Evolutionary conservation across 2,329 filamentous ascomycete genomes (phyloP).

Genomic region (Cercospora sojina): DNA sequence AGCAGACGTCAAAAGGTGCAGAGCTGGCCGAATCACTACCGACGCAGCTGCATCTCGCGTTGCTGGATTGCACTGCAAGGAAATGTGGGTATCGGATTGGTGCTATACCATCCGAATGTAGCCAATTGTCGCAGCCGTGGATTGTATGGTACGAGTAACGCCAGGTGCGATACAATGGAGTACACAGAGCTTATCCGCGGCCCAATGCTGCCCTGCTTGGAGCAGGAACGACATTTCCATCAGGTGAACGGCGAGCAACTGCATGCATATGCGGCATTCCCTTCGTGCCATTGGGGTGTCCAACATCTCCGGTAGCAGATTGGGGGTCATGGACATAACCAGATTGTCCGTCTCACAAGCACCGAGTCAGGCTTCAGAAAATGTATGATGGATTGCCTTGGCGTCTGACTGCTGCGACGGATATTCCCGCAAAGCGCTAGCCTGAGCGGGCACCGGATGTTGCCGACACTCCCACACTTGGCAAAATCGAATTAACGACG

Average conservation of each 20-base stretch:
- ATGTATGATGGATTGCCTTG: neutral
- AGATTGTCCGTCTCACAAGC: neutral
- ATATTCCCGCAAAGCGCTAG: neutral
- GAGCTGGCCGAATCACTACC: neutral
- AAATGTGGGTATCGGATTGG: neutral
- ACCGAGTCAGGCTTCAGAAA: neutral
- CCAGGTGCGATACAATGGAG: neutral
- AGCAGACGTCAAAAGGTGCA: neutral
- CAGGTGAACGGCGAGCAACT: neutral
- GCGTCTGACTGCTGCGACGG: neutral
- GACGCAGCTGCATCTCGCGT: neutral
- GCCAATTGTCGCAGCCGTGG: neutral
- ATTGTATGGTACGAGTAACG: neutral
- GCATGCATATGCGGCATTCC: neutral
- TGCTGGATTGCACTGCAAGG: neutral
- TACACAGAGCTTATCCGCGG: neutral
- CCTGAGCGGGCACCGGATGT: neutral
- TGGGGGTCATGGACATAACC: neutral
- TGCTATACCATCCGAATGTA: neutral
- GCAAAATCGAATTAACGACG: constrained; percentile 1
- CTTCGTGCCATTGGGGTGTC: neutral
- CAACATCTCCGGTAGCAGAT: neutral
- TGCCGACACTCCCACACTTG: constrained; percentile 9
- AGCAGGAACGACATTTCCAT: neutral
- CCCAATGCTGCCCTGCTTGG: neutral